These are phyloP conservation scores for Polyporus tsugae DNA, from an alignment of 1,284 basidiomycete species.

Conservation along the genomic window DNA sequence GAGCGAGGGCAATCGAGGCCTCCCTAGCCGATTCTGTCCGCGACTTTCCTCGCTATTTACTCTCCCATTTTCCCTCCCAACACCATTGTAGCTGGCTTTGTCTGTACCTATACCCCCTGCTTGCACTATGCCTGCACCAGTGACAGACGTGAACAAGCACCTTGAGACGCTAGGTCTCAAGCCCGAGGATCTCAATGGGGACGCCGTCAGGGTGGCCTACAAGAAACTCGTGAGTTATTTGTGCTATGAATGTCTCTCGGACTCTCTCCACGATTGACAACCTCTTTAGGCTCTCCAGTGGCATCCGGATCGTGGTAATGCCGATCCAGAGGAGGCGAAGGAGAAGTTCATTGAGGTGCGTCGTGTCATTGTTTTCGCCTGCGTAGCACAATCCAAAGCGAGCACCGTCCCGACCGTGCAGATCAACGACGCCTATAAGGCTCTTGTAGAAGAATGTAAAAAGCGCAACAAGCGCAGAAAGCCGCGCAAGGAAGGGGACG, in stretches of 20 bases:
- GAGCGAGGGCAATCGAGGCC: slow-evolving; percentile 31
- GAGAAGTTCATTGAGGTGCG: slow-evolving; percentile 81
- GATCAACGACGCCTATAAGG: slow-evolving; percentile 42
- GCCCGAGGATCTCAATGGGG: slow-evolving; percentile 50
- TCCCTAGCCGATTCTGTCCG: slow-evolving; percentile 23
- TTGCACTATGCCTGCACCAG: slow-evolving; percentile 28
- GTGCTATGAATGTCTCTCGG: slow-evolving; percentile 24
- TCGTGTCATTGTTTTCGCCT: slow-evolving; percentile 22
- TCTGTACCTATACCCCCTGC: slow-evolving; percentile 28
- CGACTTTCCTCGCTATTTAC: slow-evolving; percentile 28
- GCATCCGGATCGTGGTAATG: slow-evolving; percentile 88
- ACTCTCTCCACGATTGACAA: slow-evolving; percentile 7
- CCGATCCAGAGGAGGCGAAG: slow-evolving; percentile 62
- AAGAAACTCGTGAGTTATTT: slow-evolving; percentile 71
- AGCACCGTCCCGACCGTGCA: slow-evolving; percentile 11
- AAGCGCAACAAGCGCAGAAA: slow-evolving; percentile 32
- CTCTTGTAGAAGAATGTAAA: slow-evolving; percentile 32
- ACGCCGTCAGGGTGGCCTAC: slow-evolving; percentile 88
- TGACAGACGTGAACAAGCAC: slow-evolving; percentile 39
- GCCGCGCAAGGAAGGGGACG: slow-evolving; percentile 21
- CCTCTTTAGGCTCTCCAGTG: slow-evolving; percentile 79
- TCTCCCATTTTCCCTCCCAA: slow-evolving; percentile 7
- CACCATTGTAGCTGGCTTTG: slow-evolving; percentile 16
- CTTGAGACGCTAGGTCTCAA: slow-evolving; percentile 41
- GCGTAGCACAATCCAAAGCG: not conserved